Conservation (phyloP, 805 yeast genomes). For the Yarrowia porcina region DNA sequence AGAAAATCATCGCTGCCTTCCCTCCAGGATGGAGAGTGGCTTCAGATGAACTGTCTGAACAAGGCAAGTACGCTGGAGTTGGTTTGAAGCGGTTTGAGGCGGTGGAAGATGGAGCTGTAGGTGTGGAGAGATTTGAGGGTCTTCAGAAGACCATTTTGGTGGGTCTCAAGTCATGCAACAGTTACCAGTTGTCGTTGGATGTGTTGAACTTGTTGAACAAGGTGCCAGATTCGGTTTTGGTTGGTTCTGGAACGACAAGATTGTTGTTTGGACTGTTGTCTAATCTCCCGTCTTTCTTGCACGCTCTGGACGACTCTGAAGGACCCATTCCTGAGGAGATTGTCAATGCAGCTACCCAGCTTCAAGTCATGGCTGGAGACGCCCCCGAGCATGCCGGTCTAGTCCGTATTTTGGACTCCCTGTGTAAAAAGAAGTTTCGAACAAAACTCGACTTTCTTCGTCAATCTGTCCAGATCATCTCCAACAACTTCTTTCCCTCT, state of each 20-base stretch:
- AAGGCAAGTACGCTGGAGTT: slow-evolving; percentile 15
- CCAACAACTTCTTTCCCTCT: slow-evolving; percentile 64
- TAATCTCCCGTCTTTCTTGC: slow-evolving; percentile 78
- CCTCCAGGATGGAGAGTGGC: slow-evolving; percentile 89
- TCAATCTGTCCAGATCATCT: slow-evolving; percentile 73
- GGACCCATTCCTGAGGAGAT: slow-evolving; percentile 56
- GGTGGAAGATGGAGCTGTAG: neutral
- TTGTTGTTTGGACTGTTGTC: slow-evolving; percentile 69
- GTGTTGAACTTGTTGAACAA: slow-evolving; percentile 68
- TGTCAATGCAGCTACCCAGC: slow-evolving; percentile 57
- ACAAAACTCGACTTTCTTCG: slow-evolving; percentile 85
- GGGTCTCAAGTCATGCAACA: slow-evolving; percentile 77
- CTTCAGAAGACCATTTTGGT: slow-evolving; percentile 72
- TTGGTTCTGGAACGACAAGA: slow-evolving; percentile 59
- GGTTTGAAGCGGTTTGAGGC: slow-evolving; percentile 16
- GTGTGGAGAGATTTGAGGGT: slow-evolving; percentile 69
- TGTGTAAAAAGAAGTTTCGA: slow-evolving; percentile 75
- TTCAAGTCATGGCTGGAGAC: slow-evolving; percentile 31
- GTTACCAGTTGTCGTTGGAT: slow-evolving; percentile 73
- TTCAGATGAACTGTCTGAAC: slow-evolving; percentile 6
- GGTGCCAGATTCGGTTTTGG: slow-evolving; percentile 67
- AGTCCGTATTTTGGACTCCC: slow-evolving; percentile 69
- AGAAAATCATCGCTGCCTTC: slow-evolving; percentile 76
- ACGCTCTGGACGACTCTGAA: slow-evolving; percentile 66
- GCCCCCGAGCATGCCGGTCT: slow-evolving; percentile 44